Percentiles rank a stretch among this genome's conserved stretches.
These are phyloP conservation scores for Harringtonia lauricola DNA, from an alignment of 2,329 filamentous ascomycete species.

Conservation along the genomic window DNA sequence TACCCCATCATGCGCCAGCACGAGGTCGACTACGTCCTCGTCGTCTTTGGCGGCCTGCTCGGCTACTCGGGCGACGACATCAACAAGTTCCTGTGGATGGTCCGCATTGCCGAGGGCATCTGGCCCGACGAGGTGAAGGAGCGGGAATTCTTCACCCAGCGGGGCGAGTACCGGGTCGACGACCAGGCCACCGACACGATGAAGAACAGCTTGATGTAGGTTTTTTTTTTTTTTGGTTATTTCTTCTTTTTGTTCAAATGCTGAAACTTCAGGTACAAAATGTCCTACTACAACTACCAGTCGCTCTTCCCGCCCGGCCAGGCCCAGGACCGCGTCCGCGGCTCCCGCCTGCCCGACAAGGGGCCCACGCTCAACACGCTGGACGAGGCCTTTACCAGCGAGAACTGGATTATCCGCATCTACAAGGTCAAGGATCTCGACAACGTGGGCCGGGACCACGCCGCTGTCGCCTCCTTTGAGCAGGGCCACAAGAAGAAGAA, in stretches of 20 bases:
- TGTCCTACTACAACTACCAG: constrained; percentile 99
- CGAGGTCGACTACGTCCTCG: constrained; percentile 96
- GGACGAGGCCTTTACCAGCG: constrained; percentile 95
- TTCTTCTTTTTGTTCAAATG: background rate
- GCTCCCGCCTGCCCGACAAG: constrained; percentile 66
- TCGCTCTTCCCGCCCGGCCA: constrained; percentile 84
- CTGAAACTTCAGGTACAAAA: constrained; percentile 73
- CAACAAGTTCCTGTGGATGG: constrained; percentile 99
- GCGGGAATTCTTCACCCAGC: constrained; percentile 85
- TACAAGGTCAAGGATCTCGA: constrained; percentile 99
- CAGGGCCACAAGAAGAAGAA: constrained; percentile 79
- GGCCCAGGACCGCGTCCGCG: constrained; percentile 81
- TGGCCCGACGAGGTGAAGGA: constrained; percentile 99
- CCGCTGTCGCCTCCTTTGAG: constrained; percentile 56
- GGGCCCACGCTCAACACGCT: constrained; percentile 78
- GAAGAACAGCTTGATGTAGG: constrained; percentile 98
- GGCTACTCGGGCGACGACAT: constrained; percentile 98
- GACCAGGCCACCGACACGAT: constrained; percentile 89
- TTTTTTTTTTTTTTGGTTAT: constrained; percentile 9
- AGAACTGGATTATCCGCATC: constrained; percentile 99
- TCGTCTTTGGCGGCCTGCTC: constrained; percentile 90
- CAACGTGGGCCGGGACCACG: constrained; percentile 86
- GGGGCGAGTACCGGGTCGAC: constrained; percentile 92
- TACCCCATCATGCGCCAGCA: constrained; percentile 98
- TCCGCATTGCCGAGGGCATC: constrained; percentile 95